Evolutionary conservation across 495 filamentous ascomycete species (phyloP), one percentile per base, ranked within the genome.

Genomic region (Penicillium verhagenii): DNA sequence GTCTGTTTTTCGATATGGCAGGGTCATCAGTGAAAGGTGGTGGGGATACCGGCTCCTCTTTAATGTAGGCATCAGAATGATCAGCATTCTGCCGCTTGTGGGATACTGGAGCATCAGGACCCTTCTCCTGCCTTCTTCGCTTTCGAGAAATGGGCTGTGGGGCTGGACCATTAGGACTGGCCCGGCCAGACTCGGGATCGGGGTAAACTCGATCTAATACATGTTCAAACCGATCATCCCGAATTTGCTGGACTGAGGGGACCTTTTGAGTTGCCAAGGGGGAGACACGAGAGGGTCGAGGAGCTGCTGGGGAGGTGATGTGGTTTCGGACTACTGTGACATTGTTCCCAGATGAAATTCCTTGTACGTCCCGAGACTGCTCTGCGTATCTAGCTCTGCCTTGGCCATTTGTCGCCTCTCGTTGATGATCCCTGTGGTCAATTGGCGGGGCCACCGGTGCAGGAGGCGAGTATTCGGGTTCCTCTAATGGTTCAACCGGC

Each of bases 1-100:
- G 79, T 55, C 79, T 78, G 33, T 52, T 50, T 45, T 65, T 63
- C 47, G 65, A 54, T 35, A 74, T 64, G 47, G 75, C 76, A 28
- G 72, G 76, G 28, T 76, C 75, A 51, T 82, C 80, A 42, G 78
- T 72, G 46, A 90, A 77, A 13, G 88, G 89, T 18, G 90, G 90
- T 2, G 90, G 90, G 1, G 92, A 96, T 11, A 87, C 78, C 7
- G 92, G 92, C 67, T 97, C 92, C 56, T 87, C 81, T 64, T 97
- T 97, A 64, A 97, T 91, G 61, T 82, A 82, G 7, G 88, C 79
- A 40, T 76, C 78, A 20, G 72, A 64, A 38, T 73, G 66, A 18
- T 60, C 63, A 48, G 57, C 53, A 57, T 64, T 58, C 47, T 63
- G 69, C 29, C 64, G 62, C 56, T 60, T 68, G 50, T 67, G 58